Conservation (phyloP, 2,329 filamentous ascomycete genomes). For the Onygenales sp. region DNA sequence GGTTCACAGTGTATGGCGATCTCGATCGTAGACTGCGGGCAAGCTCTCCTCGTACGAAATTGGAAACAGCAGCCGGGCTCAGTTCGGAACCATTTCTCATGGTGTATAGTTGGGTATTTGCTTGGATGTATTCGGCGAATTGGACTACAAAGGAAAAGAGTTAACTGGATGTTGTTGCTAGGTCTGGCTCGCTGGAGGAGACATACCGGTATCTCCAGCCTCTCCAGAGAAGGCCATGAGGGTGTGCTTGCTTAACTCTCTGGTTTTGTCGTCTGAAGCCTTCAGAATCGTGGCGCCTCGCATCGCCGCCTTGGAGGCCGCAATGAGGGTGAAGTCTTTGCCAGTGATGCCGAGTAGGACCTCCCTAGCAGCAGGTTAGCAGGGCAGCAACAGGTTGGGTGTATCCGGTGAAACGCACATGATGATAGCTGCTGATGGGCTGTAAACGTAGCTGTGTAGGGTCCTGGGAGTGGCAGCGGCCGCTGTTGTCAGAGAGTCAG, state of each 20-base stretch:
- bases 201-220: slow-evolving; percentile 78
- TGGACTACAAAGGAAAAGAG: slow-evolving; percentile 53
- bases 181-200: not conserved
- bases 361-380: slow-evolving; percentile 55
- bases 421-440: not conserved
- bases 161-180: not conserved
- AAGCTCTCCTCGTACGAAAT: slow-evolving; percentile 90
- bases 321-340: slow-evolving; percentile 98
- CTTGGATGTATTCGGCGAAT: slow-evolving; percentile 99
- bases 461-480: not conserved
- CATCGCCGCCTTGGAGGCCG: slow-evolving; percentile 96
- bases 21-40: slow-evolving; percentile 82
- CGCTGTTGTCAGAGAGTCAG: not conserved
- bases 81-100: slow-evolving; percentile 96
- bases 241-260: slow-evolving; percentile 83
- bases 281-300: slow-evolving; percentile 94
- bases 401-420: not conserved
- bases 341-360: slow-evolving; percentile 95
- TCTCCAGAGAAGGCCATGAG: slow-evolving; percentile 93
- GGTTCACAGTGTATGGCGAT: slow-evolving; percentile 94
- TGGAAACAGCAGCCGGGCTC: slow-evolving; percentile 76
- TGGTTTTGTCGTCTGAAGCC: slow-evolving; percentile 91
- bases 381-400: not conserved
- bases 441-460: not conserved
- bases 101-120: slow-evolving; percentile 93